These are phyloP conservation scores for Penicillium sumatraense DNA, from an alignment of 2,329 filamentous ascomycete genomes.

Conservation along the genomic window DNA sequence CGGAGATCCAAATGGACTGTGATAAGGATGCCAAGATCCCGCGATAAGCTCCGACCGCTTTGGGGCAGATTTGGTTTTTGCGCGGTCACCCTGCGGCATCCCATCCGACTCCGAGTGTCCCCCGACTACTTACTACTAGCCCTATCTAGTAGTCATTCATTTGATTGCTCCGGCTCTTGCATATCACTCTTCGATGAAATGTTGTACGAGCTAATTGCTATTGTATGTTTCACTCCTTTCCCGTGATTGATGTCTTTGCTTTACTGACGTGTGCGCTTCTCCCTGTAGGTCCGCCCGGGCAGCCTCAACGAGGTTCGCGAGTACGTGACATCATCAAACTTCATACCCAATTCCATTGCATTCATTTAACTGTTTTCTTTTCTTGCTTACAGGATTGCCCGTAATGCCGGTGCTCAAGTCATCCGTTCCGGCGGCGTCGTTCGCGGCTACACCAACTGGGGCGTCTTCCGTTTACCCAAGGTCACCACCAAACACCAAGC, in stretches of 20 bases:
- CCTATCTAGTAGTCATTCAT: too few relatives aligned
- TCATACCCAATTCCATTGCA: conserved; percentile 2
- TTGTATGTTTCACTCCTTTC: conserved; percentile 65
- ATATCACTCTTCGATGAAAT: conserved; percentile 56
- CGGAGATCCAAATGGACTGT: conserved; percentile 23
- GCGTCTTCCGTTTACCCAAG: conserved; percentile 83
- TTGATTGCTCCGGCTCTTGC: conserved; percentile 24
- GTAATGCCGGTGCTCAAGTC: conserved; percentile 79
- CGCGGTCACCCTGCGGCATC: conserved; percentile 17
- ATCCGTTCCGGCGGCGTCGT: conserved; percentile 85
- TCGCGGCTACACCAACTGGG: conserved; percentile 94
- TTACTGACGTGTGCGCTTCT: conserved; percentile 17
- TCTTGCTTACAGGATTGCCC: conserved; percentile 71
- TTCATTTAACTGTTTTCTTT: conserved; percentile 10
- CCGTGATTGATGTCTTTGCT: neutral
- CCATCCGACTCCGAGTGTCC: conserved; percentile 12
- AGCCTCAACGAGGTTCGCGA: conserved; percentile 92
- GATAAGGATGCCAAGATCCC: conserved; percentile 36
- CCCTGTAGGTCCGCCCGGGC: conserved; percentile 81
- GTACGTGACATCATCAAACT: conserved; percentile 58
- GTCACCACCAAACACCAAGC: conserved; percentile 80
- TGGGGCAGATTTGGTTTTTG: conserved; percentile 25
- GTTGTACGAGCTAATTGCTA: conserved; percentile 97
- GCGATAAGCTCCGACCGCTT: conserved; percentile 30
- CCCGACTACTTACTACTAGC: conserved; percentile 17